A percentile compares a stretch with the other conserved stretches of the same genome.
Conservation (phyloP, 805 yeast species). For the Hyphopichia homilentoma region DNA sequence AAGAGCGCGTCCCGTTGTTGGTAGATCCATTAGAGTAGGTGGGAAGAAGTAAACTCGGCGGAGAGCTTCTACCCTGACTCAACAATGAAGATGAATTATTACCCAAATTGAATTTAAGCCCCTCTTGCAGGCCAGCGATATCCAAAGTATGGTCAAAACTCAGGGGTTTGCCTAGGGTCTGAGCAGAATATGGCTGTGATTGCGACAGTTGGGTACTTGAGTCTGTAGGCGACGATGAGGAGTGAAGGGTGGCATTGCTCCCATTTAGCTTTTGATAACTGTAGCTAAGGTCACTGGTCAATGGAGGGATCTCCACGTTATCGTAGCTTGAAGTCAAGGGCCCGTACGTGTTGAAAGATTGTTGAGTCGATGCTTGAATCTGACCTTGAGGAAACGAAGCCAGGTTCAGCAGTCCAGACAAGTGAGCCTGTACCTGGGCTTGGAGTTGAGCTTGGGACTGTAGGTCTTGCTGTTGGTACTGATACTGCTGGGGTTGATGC, state of each 20-base stretch:
- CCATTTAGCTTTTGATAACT: neutral
- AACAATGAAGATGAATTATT: too few species aligned
- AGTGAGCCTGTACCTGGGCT: slow-evolving; percentile 8
- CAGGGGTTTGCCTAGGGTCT: neutral
- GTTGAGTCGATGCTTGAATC: too few species aligned
- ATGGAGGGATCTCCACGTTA: too few species aligned
- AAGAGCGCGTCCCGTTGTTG: slow-evolving; percentile 4
- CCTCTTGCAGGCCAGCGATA: too few species aligned
- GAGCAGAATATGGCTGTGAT: slow-evolving; percentile 7
- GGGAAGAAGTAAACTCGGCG: too few species aligned
- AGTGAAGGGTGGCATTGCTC: neutral
- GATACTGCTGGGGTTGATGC: slow-evolving; percentile 12
- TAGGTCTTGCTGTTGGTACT: slow-evolving; percentile 14
- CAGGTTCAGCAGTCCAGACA: too few species aligned
- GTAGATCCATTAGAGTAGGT: too few species aligned
- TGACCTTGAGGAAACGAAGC: too few species aligned
- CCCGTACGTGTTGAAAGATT: too few species aligned
- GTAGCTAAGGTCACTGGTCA: slow-evolving; percentile 2
- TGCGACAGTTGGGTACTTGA: slow-evolving; percentile 4
- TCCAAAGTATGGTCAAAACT: neutral
- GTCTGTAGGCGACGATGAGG: slow-evolving; percentile 5
- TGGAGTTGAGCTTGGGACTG: slow-evolving; percentile 4
- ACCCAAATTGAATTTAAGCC: slow-evolving; percentile 5
- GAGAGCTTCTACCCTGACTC: too few species aligned
- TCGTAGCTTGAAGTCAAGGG: too few species aligned